These are phyloP conservation scores for Tulasnella sp. DNA, from an alignment of 768 basidiomycete genomes.

Conservation along the genomic window DNA sequence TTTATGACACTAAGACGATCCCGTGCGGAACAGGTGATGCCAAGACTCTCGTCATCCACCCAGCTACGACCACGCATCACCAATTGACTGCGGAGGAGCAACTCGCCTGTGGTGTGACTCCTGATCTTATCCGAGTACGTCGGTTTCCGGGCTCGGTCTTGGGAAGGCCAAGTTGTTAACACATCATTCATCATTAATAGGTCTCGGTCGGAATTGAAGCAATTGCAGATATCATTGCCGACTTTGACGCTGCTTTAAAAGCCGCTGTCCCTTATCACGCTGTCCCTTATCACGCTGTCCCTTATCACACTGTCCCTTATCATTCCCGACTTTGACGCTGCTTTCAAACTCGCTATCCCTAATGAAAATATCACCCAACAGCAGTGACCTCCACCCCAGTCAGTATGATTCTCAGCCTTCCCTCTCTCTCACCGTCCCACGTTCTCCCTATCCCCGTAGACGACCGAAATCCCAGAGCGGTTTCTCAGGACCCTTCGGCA, in stretches of 20 bases:
- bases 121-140: slow-evolving; percentile 61
- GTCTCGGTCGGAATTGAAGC: slow-evolving; percentile 20
- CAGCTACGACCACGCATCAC: slow-evolving; percentile 68
- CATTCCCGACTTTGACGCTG: no score
- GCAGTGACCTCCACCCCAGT: background rate
- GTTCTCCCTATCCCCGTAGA: background rate
- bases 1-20: background rate
- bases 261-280: no score
- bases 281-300: no score
- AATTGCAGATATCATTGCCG: slow-evolving; percentile 20
- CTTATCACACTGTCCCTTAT: no score
- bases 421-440: background rate
- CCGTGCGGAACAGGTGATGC: slow-evolving; percentile 11
- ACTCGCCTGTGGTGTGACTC: slow-evolving; percentile 57
- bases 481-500: background rate
- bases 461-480: background rate
- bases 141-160: no score
- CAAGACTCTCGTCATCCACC: slow-evolving; percentile 54
- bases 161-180: background rate
- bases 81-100: slow-evolving; percentile 59
- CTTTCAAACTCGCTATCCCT: slow-evolving; percentile 14
- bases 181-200: background rate
- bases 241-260: no score
- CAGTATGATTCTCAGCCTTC: background rate
- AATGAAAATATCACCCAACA: background rate